Evolutionary conservation across 164 flowering plant species (phyloP).

Genomic region (Vitis labrusca): DNA sequence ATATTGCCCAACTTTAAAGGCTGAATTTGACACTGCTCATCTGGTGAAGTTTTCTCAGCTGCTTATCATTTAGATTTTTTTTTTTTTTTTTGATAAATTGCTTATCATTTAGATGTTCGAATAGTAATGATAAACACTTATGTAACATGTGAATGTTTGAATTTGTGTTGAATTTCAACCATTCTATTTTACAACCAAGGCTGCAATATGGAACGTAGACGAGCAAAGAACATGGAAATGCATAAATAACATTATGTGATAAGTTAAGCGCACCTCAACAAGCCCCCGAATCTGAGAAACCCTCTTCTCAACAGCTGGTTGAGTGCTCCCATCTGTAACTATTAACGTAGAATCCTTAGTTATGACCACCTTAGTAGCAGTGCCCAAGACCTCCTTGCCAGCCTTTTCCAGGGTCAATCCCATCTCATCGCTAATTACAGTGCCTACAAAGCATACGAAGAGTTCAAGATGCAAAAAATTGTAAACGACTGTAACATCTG

Average conservation of each 20-base stretch:
- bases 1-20: too few relatives aligned
- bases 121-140: too few relatives aligned
- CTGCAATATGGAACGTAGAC: neutral
- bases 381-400: slow-evolving; percentile 69
- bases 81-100: too few relatives aligned
- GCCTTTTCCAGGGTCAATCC: slow-evolving; percentile 72
- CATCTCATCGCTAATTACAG: slow-evolving; percentile 81
- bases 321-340: slow-evolving; percentile 82
- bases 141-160: neutral
- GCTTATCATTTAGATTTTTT: too few relatives aligned
- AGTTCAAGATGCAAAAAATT: neutral
- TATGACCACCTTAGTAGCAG: slow-evolving; percentile 70
- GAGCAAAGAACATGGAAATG: neutral
- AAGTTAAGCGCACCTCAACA: slow-evolving; percentile 49
- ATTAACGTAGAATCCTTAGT: slow-evolving; percentile 81
- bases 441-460: slow-evolving; percentile 40
- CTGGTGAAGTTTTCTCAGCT: too few relatives aligned
- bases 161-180: neutral
- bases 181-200: neutral
- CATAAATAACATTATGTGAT: too few relatives aligned
- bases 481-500: neutral
- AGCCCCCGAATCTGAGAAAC: slow-evolving; percentile 61
- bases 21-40: too few relatives aligned
- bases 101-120: too few relatives aligned
- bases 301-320: slow-evolving; percentile 64